A percentile compares a stretch with the other conserved stretches of the same genome.
Conservation (phyloP, 83 land plant genomes). For the Diphasiastrum complanatum region DNA sequence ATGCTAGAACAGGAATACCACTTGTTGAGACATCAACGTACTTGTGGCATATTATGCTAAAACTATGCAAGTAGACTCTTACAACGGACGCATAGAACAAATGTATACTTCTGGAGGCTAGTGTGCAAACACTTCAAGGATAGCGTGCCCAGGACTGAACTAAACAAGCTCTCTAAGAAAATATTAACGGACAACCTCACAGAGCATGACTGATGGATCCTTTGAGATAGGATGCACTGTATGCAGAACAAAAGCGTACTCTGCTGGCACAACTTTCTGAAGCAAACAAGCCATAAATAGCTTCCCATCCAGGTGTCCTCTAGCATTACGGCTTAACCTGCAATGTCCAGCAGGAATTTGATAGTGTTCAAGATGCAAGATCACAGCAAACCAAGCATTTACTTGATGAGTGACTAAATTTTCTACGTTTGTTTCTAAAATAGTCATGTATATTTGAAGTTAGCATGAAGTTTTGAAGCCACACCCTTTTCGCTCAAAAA, state of each 20-base stretch:
- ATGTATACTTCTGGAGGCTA: not conserved
- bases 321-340: constrained; percentile 20
- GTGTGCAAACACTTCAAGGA: not conserved
- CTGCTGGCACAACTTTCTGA: constrained; percentile 21
- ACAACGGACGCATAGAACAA: too few species aligned
- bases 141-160: not conserved
- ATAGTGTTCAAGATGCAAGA: not conserved
- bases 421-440: too few species aligned
- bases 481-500: not conserved
- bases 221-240: constrained; percentile 24
- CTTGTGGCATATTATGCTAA: too few species aligned
- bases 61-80: too few species aligned
- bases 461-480: not conserved
- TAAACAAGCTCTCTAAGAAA: not conserved
- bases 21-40: too few species aligned
- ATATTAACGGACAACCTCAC: too few species aligned
- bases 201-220: constrained; percentile 14
- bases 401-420: too few species aligned
- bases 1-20: not conserved
- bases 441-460: too few species aligned
- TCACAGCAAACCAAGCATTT: not conserved
- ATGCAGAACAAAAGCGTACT: constrained; percentile 25
- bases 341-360: not conserved
- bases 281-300: constrained; percentile 21
- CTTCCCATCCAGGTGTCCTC: constrained; percentile 5